Evolutionary conservation across 306 rosid genomes (phyloP).

Genomic region (Vigna angularis): DNA sequence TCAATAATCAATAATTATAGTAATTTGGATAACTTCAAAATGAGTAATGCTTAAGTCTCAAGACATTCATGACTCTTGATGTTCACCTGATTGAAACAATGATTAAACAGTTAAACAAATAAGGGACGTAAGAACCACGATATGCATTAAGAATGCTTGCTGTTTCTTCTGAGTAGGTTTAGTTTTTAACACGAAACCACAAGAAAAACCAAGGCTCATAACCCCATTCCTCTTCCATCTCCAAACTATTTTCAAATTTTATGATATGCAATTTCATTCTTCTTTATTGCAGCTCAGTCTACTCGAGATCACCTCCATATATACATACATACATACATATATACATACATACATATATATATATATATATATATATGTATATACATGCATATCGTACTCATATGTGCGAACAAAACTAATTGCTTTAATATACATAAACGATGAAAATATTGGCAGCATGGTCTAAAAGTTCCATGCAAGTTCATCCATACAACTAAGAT

Average conservation of each 20-base stretch:
- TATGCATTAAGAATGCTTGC: neutral
- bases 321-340: too few species aligned
- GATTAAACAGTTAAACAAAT: neutral
- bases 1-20: neutral
- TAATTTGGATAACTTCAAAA: neutral
- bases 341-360: too few species aligned
- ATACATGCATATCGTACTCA: neutral
- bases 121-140: neutral
- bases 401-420: neutral
- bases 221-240: neutral
- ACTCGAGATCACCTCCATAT: neutral
- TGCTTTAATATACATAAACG: conserved; percentile 11
- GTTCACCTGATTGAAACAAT: neutral
- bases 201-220: neutral
- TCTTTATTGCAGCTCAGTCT: neutral
- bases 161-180: neutral
- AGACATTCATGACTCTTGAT: neutral
- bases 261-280: neutral
- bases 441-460: conserved; percentile 6
- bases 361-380: too few species aligned
- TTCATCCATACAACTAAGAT: conserved; percentile 56
- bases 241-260: conserved; percentile 4
- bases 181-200: conserved; percentile 2
- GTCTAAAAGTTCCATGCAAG: conserved; percentile 73
- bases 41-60: neutral